Conservation (phyloP, 2,329 filamentous ascomycete genomes). For the Penicillium sclerotigenum region DNA sequence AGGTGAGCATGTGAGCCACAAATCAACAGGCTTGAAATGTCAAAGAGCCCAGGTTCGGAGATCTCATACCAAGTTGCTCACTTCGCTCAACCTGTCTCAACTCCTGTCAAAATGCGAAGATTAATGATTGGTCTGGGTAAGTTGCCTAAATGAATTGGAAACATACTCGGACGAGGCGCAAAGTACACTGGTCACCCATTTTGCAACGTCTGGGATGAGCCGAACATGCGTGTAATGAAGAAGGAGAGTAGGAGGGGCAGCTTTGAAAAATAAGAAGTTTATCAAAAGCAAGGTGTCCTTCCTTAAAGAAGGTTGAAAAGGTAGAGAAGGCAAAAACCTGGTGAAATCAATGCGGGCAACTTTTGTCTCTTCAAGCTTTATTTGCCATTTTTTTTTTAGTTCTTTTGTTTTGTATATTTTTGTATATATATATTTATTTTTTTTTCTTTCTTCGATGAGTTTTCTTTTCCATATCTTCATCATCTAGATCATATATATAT, state of each 20-base stretch:
- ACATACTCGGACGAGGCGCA: slow-evolving; percentile 18
- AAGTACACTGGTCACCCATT: slow-evolving; percentile 16
- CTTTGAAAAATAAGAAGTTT: not conserved
- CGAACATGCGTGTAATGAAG: not conserved
- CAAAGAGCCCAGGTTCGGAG: not conserved
- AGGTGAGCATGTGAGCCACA: slow-evolving; percentile 20
- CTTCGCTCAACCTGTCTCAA: slow-evolving; percentile 11
- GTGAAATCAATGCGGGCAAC: not conserved
- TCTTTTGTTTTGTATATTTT: not conserved
- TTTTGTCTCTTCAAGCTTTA: not conserved
- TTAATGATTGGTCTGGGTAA: not conserved
- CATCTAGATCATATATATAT: not conserved
- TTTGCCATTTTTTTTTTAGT: not conserved
- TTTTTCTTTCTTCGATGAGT: not conserved
- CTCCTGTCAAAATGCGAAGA: slow-evolving; percentile 8
- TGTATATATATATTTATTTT: not conserved
- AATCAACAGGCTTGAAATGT: too few relatives aligned
- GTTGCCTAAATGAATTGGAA: not conserved
- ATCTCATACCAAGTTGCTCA: slow-evolving; percentile 12
- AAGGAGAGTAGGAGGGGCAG: not conserved
- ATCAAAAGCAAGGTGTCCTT: not conserved
- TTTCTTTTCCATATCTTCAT: not conserved
- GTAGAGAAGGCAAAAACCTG: not conserved
- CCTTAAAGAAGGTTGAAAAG: not conserved
- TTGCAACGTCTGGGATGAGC: not conserved